Evolutionary conservation across 2,329 filamentous ascomycete genomes (phyloP).

Genomic region (Sclerotinia sclerotiorum): DNA sequence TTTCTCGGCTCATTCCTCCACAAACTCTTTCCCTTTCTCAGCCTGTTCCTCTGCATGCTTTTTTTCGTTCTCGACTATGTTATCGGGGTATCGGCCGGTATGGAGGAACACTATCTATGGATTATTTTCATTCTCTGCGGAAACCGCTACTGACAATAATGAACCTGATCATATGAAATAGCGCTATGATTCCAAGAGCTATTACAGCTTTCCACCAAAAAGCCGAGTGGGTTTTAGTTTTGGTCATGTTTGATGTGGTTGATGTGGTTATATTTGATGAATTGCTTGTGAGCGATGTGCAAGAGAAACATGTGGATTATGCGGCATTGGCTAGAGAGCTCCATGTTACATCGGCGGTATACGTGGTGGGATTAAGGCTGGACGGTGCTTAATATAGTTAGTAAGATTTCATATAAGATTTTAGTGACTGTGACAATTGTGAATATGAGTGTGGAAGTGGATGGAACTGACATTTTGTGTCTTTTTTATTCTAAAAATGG

Average conservation of each 20-base stretch:
- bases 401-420: background rate
- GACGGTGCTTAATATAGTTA: background rate
- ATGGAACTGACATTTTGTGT: background rate
- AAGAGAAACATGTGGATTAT: background rate
- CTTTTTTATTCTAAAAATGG: too few species aligned
- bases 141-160: background rate
- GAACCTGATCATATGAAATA: background rate
- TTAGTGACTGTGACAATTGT: background rate
- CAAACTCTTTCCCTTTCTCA: too few species aligned
- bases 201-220: background rate
- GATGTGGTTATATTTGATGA: background rate
- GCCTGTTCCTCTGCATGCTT: background rate
- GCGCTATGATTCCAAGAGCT: background rate
- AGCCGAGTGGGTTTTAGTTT: background rate
- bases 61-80: background rate
- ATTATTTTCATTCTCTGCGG: background rate
- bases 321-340: background rate
- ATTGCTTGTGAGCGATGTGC: background rate
- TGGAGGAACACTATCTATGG: background rate
- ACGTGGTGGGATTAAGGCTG: background rate
- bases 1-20: background rate
- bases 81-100: background rate
- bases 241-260: background rate
- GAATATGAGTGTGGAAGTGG: too few species aligned
- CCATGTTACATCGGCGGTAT: background rate